Evolutionary conservation across 2,329 filamentous ascomycete genomes (phyloP).

Genomic region (Celoporthe dispersa): DNA sequence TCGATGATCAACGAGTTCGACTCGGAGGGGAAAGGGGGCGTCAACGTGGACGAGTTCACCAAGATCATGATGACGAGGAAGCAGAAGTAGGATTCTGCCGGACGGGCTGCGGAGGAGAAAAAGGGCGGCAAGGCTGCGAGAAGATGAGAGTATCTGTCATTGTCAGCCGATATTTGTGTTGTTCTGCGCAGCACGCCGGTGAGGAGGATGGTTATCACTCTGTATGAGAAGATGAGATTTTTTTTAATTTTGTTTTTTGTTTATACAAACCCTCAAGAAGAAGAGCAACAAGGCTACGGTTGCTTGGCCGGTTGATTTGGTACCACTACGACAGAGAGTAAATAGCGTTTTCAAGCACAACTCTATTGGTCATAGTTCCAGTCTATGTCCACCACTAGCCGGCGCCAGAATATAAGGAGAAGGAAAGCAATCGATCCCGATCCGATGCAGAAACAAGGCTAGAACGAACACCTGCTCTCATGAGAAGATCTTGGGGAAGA

Average conservation of each 20-base stretch:
- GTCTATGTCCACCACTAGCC: constrained; percentile 7
- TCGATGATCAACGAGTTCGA: constrained; percentile 99
- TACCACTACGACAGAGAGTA: not conserved
- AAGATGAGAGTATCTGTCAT: not conserved
- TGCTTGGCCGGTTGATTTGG: not conserved
- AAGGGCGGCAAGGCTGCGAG: constrained; percentile 11
- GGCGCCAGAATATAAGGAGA: not conserved
- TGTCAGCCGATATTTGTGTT: not conserved
- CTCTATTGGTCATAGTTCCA: constrained; percentile 7
- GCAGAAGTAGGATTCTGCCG: constrained; percentile 30
- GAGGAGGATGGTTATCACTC: not conserved
- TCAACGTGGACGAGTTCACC: constrained; percentile 71
- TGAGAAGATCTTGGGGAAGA: constrained; percentile 63
- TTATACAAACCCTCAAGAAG: constrained; percentile 10
- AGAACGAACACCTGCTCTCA: not conserved
- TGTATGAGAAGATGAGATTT: constrained; percentile 10
- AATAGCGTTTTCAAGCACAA: constrained; percentile 2
- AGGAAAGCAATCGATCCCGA: not conserved
- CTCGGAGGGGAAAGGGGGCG: constrained; percentile 85
- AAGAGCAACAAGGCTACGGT: constrained; percentile 5
- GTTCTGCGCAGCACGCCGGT: not conserved
- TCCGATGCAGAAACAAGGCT: constrained; percentile 1
- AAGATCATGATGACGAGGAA: constrained; percentile 59
- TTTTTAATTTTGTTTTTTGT: not conserved
- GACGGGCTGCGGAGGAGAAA: constrained; percentile 10